Base-by-base conservation (phyloP, 1,284 basidiomycete species). In the Rhodotorula sp. region DNA sequence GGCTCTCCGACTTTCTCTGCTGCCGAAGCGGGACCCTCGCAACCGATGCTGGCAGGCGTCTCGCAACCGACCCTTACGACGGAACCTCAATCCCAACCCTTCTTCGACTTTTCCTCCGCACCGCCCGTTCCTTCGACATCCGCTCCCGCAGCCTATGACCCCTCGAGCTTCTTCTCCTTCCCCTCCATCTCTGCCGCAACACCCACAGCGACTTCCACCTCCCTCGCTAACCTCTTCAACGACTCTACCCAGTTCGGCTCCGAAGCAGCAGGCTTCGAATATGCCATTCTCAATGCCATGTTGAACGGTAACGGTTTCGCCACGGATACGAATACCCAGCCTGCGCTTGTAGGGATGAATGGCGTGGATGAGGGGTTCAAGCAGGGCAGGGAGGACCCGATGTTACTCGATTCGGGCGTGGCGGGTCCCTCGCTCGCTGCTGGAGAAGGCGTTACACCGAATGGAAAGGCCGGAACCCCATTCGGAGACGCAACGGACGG, bases 231-330 rank as follows among this genome's bases (percentile, higher is more conserved):
- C 22, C 54, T n/a, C 29, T 47, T 54, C 27, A 49, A 54, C 34
- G 70, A 65, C 61, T n/a, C 64, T 8, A 71, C 72, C 47, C 66
- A 68, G 51, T 92, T 92, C 79, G 90, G 88, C 59, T 91, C 90
- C 53, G 90, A 93, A 79, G 90, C 90, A 24, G 91, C 91, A 22
- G 93, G 92, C 79, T 84, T 94, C 69, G 93, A 95, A 79, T 94
- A 94, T 81, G 91, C 90, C 58, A 93, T 94, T 71, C 85, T 95
- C 11, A 91, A 90, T 47, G 89, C 89, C n/a, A 94, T 95, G 80
- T 84, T 95, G 51, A 79, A 77, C 57, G 90, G 90, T 47, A 90
- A 89, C 74, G 84, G 85, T 30, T 76, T 72, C 61, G 59, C 75
- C 29, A 52, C 65, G 59, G 72, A 72, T 59, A 39, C 66, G 52